Evolutionary conservation across 1,284 basidiomycete genomes (phyloP).

Genomic region (Xerocomus nothofagi): DNA sequence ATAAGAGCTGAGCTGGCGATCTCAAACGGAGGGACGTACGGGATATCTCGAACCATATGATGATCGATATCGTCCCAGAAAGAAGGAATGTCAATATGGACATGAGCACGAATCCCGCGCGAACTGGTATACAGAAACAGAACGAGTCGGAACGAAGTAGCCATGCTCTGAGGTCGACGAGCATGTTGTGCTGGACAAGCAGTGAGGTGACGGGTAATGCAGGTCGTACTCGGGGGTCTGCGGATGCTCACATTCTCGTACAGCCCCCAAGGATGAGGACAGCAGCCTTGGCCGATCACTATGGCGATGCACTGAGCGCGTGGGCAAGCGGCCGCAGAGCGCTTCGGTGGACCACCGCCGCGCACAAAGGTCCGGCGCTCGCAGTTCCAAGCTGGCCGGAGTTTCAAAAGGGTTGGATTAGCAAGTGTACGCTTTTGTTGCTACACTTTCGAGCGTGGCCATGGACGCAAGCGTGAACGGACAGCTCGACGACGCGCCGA

Average conservation of each 20-base stretch:
- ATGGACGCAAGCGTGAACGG: slow-evolving; percentile 15
- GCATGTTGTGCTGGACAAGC: too few relatives aligned
- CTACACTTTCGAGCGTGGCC: neutral
- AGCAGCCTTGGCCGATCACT: slow-evolving; percentile 8
- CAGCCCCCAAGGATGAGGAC: slow-evolving; percentile 3
- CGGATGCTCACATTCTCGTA: slow-evolving; percentile 5
- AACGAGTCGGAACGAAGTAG: slow-evolving; percentile 42
- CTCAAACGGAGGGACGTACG: slow-evolving; percentile 41
- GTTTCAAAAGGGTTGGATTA: slow-evolving; percentile 22
- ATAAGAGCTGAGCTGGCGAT: neutral
- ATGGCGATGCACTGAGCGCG: slow-evolving; percentile 17
- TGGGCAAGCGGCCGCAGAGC: neutral
- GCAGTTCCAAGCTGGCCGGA: slow-evolving; percentile 13
- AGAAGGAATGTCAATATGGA: slow-evolving; percentile 53
- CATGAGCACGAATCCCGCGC: slow-evolving; percentile 57
- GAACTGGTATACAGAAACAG: slow-evolving; percentile 66
- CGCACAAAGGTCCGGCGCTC: slow-evolving; percentile 3
- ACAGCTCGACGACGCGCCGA: slow-evolving; percentile 20
- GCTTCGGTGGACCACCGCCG: slow-evolving; percentile 9
- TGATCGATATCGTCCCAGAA: slow-evolving; percentile 47
- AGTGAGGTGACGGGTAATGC: neutral
- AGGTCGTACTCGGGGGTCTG: neutral
- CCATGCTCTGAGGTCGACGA: slow-evolving; percentile 21
- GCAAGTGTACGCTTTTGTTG: slow-evolving; percentile 10
- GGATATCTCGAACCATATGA: slow-evolving; percentile 59